Percentiles rank a stretch among this genome's conserved stretches.
Evolutionary conservation across 2,329 filamentous ascomycete genomes (phyloP).

Genomic region (Metarhizium sp.): DNA sequence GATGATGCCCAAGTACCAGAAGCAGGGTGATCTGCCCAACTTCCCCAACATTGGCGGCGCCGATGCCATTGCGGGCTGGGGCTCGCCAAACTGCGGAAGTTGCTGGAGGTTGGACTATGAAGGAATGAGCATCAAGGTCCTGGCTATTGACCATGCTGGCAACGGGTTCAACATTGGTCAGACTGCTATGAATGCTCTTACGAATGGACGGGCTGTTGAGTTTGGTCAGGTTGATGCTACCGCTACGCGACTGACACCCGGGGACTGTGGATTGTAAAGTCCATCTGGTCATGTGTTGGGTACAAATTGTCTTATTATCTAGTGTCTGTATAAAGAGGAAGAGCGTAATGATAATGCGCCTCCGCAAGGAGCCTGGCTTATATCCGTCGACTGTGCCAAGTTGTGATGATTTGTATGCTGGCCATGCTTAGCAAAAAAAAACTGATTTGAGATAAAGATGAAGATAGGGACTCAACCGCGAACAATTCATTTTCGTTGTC

Average conservation of each 20-base stretch:
- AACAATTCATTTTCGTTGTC: background rate
- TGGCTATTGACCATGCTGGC: conserved; percentile 44
- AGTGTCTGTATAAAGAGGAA: background rate
- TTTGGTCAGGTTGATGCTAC: conserved; percentile 21
- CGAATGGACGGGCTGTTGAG: conserved; percentile 35
- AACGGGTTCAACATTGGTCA: conserved; percentile 47
- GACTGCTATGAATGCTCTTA: conserved; percentile 45
- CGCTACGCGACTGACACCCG: conserved; percentile 31
- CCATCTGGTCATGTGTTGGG: background rate
- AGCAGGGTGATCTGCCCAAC: conserved; percentile 37
- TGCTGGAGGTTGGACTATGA: conserved; percentile 49
- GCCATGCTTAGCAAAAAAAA: background rate
- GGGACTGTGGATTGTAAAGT: conserved; percentile 31
- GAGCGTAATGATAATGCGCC: background rate
- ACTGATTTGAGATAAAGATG: background rate
- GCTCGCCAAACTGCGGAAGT: conserved; percentile 46
- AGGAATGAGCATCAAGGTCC: conserved; percentile 40
- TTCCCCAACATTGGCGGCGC: conserved; percentile 49
- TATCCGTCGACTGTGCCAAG: background rate
- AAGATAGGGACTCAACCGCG: background rate
- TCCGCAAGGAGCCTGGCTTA: background rate
- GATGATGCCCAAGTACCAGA: conserved; percentile 53
- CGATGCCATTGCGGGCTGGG: conserved; percentile 44
- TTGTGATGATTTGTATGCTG: background rate
- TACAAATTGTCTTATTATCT: background rate